These are phyloP conservation scores for Choiromyces venosus DNA, from an alignment of 495 filamentous ascomycete genomes.

Conservation along the genomic window DNA sequence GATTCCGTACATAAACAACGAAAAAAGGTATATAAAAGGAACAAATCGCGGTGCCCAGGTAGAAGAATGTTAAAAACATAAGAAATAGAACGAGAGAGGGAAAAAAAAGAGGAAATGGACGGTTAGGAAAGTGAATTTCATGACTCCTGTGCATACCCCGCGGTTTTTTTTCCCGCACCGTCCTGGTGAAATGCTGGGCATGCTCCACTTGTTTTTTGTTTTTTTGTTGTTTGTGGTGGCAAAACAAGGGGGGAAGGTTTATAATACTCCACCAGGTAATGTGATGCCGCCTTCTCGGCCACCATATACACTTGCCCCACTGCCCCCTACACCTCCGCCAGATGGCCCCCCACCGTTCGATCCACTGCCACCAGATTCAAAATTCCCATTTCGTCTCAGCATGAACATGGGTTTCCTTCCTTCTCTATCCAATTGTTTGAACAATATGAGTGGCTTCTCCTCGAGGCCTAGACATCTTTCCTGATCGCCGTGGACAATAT, in stretches of 20 bases:
- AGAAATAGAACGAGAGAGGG: conserved; percentile 15
- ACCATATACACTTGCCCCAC: conserved; percentile 28
- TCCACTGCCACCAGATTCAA: conserved; percentile 21
- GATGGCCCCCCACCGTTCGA: conserved; percentile 4
- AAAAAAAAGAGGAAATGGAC: conserved; percentile 16
- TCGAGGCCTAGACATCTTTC: conserved; percentile 87
- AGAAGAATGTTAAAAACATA: conserved; percentile 11
- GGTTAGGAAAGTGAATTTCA: conserved; percentile 29
- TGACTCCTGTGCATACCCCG: conserved; percentile 30
- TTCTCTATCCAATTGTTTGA: conserved; percentile 94
- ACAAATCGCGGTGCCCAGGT: not conserved
- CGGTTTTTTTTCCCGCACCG: conserved; percentile 11
- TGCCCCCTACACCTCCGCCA: conserved; percentile 17
- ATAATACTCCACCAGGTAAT: conserved; percentile 37
- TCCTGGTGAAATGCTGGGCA: conserved; percentile 3
- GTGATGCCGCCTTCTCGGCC: conserved; percentile 33
- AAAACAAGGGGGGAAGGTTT: conserved; percentile 22
- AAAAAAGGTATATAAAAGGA: not conserved
- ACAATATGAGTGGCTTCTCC: conserved; percentile 88
- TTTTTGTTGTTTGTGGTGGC: not conserved
- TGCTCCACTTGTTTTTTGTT: not conserved
- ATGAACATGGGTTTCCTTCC: conserved; percentile 99
- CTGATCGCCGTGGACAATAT: conserved; percentile 96
- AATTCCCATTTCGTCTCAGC: conserved; percentile 54
- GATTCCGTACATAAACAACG: not conserved